phyloP scores from a whole-genome alignment of 306 rosid genomes.

The Aeschynomene evenia region DNA sequence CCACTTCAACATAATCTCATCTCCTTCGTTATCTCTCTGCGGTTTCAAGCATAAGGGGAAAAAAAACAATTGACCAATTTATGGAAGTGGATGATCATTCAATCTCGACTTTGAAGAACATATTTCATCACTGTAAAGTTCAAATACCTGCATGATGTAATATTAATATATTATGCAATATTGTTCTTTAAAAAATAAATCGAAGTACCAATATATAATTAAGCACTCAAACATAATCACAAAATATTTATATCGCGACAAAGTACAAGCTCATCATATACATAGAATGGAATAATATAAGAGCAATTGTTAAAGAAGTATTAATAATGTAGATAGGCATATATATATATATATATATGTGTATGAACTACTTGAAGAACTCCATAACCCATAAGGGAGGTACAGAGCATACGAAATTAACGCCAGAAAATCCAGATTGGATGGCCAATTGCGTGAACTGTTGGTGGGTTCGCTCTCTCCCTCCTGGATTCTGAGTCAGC shows the following conservation, averaged over 20 bases:
- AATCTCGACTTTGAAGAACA: neutral
- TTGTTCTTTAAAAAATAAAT: no score
- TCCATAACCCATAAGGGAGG: constrained; percentile 56
- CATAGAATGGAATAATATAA: no score
- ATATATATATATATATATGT: no score
- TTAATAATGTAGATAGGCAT: no score
- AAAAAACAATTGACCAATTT: neutral
- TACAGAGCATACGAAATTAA: constrained; percentile 36
- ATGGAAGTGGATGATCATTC: neutral
- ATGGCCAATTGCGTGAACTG: constrained; percentile 47
- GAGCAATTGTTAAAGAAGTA: no score
- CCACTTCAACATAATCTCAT: constrained; percentile 27
- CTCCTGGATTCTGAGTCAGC: constrained; percentile 54
- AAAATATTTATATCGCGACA: no score
- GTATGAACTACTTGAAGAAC: constrained; percentile 47
- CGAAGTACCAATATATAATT: no score
- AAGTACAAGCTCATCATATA: no score
- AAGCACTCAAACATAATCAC: no score
- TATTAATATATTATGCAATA: no score
- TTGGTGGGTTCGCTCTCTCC: constrained; percentile 48
- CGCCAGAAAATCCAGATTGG: constrained; percentile 51
- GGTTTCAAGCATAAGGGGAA: neutral
- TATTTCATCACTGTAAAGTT: neutral
- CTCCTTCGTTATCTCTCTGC: neutral
- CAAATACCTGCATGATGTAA: no score